Percentiles rank a stretch among this genome's conserved stretches.
Conservation (phyloP, 495 filamentous ascomycete genomes). For the Physcia stellaris region DNA sequence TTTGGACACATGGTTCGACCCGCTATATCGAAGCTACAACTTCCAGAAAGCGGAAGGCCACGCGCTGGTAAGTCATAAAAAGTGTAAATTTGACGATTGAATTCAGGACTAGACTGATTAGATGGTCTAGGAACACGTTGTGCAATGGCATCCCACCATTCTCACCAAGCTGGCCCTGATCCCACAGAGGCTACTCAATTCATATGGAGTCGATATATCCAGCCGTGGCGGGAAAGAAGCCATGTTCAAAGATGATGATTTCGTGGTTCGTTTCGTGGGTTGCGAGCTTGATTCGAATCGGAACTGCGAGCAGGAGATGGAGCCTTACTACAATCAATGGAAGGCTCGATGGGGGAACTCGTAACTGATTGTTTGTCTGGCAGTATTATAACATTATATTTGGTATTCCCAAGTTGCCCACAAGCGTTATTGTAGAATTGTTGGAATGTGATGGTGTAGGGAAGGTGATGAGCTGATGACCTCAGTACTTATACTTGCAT, state of each 20-base stretch:
- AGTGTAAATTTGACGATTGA: slow-evolving; percentile 1
- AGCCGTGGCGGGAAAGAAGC: slow-evolving; percentile 23
- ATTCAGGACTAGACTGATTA: neutral
- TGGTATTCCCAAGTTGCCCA: too few species aligned
- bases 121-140: slow-evolving; percentile 57
- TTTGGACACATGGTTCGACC: slow-evolving; percentile 93
- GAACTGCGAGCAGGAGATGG: slow-evolving; percentile 59
- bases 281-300: slow-evolving; percentile 45
- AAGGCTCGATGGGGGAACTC: too few species aligned
- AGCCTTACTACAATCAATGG: slow-evolving; percentile 38
- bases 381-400: too few species aligned
- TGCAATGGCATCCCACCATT: slow-evolving; percentile 98
- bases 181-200: slow-evolving; percentile 68
- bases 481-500: too few species aligned
- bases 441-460: too few species aligned
- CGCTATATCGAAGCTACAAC: slow-evolving; percentile 81
- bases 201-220: slow-evolving; percentile 47
- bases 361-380: too few species aligned
- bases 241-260: slow-evolving; percentile 69
- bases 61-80: slow-evolving; percentile 54
- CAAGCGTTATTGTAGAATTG: too few species aligned
- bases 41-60: slow-evolving; percentile 91
- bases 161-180: slow-evolving; percentile 76
- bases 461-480: too few species aligned
- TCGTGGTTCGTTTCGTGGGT: slow-evolving; percentile 59